Base-by-base conservation (phyloP, 2,329 filamentous ascomycete genomes). In the Ophiostoma piceae region DNA sequence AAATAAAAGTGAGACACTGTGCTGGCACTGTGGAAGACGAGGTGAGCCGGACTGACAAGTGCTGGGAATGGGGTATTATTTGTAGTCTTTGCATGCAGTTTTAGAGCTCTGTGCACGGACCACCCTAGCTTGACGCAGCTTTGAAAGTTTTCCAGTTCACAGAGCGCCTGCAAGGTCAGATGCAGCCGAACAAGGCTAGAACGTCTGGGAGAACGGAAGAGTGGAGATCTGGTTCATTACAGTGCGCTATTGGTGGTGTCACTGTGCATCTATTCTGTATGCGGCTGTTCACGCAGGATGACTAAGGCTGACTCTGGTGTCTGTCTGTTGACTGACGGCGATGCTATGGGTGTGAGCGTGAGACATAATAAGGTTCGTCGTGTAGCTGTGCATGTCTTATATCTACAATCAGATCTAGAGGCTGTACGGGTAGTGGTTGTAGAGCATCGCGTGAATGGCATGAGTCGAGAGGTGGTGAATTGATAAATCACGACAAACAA, bases 61-160 rank as follows among this genome's bases (percentile, higher is more conserved):
- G 62, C 62, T 39, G 62, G 62, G 62, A 12, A 39, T 39, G 14
- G 35, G n/a, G 62, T 65, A 65, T 65, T 39, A 16, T 64, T 37
- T 64, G 32, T 35, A 35, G 32, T 35, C 3, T 35, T 35, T 35
- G 32, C 32, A 6, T 35, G 32, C 32, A 6, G 60, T n/a, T 65
- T 39, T 39, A 6, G 62, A 39, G 62, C 66, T 54, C 29, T 22
- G 66, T 19, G 69, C 69, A 70, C 69, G 66, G 69, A 43, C 69
- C 69, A 67, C 32, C 37, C 19, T 2, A 65, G 62, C 62, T 65
- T n/a, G 19, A 26, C 51, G 35, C 35, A 35, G 35, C 35, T 35
- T 35, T 35, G 35, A 35, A 6, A 8, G 35, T 35, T 35, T 35
- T 35, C 35, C 35, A 47, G 16, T 16, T 12, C 41, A 47, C 12